A percentile compares a stretch with the other conserved stretches of the same genome.
Evolutionary conservation across 495 filamentous ascomycete species (phyloP).

Genomic region (Podospora pseudocomata): DNA sequence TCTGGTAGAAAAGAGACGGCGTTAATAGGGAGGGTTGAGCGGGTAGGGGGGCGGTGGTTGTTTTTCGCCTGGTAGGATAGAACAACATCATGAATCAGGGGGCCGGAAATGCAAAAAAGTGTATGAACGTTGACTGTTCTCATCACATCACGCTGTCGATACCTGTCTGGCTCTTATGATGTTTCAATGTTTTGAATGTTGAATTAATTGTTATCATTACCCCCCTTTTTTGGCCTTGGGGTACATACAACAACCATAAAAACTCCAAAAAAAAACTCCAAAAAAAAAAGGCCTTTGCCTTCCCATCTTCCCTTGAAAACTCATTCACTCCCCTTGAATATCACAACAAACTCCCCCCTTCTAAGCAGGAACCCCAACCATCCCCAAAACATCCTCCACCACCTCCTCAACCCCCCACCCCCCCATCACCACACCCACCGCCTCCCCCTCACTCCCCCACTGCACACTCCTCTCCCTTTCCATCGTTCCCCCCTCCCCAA

Average conservation of each 20-base stretch:
- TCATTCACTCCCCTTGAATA: neutral
- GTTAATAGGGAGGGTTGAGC: neutral
- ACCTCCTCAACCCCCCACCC: constrained; percentile 71
- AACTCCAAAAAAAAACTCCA: neutral
- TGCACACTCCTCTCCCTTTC: constrained; percentile 83
- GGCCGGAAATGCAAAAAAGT: neutral
- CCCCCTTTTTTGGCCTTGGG: neutral
- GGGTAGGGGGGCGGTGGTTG: neutral
- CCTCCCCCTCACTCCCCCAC: constrained; percentile 78
- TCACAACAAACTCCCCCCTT: neutral
- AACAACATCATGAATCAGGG: neutral
- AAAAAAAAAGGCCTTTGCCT: neutral
- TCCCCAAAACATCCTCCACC: constrained; percentile 73
- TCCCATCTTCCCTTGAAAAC: neutral
- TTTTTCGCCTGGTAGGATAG: neutral
- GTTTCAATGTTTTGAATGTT: neutral
- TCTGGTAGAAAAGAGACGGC: neutral
- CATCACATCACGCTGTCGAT: neutral
- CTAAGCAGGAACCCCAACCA: constrained; percentile 67
- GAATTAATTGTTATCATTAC: neutral
- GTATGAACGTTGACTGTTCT: neutral
- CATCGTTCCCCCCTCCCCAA: constrained; percentile 53
- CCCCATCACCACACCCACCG: constrained; percentile 61
- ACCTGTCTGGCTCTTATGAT: neutral
- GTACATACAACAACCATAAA: too few relatives aligned